Evolutionary conservation across 345 rosid genomes (phyloP).

Genomic region (Excoecaria agallocha): DNA sequence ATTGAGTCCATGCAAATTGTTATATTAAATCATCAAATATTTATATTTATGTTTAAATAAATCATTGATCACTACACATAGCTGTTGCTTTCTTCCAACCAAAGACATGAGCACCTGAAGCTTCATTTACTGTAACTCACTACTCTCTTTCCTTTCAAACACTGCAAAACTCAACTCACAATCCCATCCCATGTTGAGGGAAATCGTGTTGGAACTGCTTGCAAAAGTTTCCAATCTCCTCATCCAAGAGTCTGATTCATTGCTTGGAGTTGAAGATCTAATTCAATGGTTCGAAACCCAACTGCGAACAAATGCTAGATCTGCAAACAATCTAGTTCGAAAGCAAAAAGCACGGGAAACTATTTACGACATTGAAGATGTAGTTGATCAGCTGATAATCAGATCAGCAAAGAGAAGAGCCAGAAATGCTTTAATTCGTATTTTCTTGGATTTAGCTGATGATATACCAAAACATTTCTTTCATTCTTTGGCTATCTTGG

Average conservation of each 20-base stretch:
- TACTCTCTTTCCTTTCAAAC: too few relatives aligned
- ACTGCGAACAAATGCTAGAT: background rate
- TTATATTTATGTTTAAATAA: too few relatives aligned
- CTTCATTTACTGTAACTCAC: too few relatives aligned
- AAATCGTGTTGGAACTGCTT: background rate
- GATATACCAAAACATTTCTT: background rate
- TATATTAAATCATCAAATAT: too few relatives aligned
- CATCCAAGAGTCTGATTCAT: background rate
- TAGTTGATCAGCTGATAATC: background rate
- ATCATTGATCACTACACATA: too few relatives aligned
- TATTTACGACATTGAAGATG: background rate
- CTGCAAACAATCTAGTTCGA: too few relatives aligned
- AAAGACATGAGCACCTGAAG: too few relatives aligned
- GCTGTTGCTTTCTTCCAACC: too few relatives aligned
- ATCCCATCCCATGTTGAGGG: background rate
- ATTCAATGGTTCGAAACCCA: background rate
- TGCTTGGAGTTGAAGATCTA: background rate
- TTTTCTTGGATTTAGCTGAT: background rate
- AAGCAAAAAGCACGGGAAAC: background rate
- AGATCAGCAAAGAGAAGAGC: background rate
- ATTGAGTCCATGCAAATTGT: too few relatives aligned
- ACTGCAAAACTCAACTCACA: too few relatives aligned
- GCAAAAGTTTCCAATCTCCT: slow-evolving; percentile 5
- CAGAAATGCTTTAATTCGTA: background rate
- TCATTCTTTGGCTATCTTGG: background rate